phyloP scores from a whole-genome alignment of 345 rosid genomes.

The Melastoma malabathricum region DNA sequence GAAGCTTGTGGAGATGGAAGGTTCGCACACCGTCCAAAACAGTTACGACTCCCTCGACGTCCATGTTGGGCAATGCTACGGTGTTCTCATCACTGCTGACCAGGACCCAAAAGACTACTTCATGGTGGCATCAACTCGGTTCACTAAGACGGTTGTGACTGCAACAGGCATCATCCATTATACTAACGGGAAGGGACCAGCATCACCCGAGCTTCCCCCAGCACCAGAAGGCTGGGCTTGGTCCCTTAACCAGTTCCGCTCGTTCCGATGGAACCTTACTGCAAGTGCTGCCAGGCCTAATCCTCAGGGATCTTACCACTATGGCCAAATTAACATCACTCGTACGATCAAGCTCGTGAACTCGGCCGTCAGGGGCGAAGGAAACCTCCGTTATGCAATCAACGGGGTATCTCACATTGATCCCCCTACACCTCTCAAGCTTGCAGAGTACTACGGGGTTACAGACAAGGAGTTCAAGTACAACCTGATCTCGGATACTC shows the following conservation, averaged over 20 bases:
- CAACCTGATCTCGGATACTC: constrained; percentile 13
- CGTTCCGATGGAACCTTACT: constrained; percentile 29
- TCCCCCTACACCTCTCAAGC: constrained; percentile 27
- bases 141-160: constrained; percentile 11
- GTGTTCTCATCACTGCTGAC: constrained; percentile 20
- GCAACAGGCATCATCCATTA: constrained; percentile 22
- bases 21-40: constrained; percentile 23
- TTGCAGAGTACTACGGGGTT: constrained; percentile 20
- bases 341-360: constrained; percentile 24
- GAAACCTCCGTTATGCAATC: constrained; percentile 18
- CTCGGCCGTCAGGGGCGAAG: constrained; percentile 7
- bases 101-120: constrained; percentile 16
- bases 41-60: constrained; percentile 18
- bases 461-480: constrained; percentile 6
- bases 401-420: constrained; percentile 28
- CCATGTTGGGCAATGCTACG: constrained; percentile 29
- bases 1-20: constrained; percentile 31
- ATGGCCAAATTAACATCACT: constrained; percentile 24
- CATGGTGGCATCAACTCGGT: constrained; percentile 34
- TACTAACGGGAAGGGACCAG: constrained; percentile 16
- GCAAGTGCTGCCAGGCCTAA: constrained; percentile 36
- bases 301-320: constrained; percentile 40
- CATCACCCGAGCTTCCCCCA: constrained; percentile 14
- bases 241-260: constrained; percentile 30
- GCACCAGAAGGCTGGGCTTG: constrained; percentile 23